Evolutionary conservation across 345 rosid species (phyloP).

Genomic region (Streptanthus diversifolius): DNA sequence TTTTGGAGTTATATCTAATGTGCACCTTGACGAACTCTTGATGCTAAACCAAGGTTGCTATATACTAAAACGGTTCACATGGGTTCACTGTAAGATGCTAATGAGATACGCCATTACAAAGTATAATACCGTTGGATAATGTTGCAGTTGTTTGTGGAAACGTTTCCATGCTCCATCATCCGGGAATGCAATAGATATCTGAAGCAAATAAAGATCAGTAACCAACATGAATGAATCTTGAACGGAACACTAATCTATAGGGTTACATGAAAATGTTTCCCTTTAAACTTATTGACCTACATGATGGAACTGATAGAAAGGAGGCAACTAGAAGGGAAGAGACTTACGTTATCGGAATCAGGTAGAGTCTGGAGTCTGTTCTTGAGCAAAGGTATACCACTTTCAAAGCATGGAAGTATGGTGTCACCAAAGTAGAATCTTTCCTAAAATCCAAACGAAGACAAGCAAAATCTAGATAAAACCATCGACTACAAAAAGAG

Average conservation of each 20-base stretch:
- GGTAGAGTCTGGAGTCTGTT: conserved; percentile 77
- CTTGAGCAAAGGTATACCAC: conserved; percentile 92
- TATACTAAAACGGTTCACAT: background rate
- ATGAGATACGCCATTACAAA: background rate
- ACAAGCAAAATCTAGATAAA: background rate
- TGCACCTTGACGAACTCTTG: background rate
- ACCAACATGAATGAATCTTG: background rate
- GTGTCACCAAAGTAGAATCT: conserved; percentile 96
- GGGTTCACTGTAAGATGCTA: background rate
- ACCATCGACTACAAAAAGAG: background rate
- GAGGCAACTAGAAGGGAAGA: conserved; percentile 13
- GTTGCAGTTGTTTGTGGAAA: conserved; percentile 94
- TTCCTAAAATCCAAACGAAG: conserved; percentile 49
- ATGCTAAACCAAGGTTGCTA: background rate
- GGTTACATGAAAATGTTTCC: background rate
- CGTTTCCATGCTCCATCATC: conserved; percentile 99
- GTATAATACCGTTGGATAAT: conserved; percentile 73
- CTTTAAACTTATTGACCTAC: background rate
- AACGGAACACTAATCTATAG: background rate
- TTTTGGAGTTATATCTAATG: background rate
- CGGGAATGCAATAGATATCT: conserved; percentile 98
- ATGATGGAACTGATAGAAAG: background rate
- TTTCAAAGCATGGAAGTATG: conserved; percentile 88
- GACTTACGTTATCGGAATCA: conserved; percentile 81
- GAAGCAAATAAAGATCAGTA: conserved; percentile 25